Evolutionary conservation across 225 moss, liverwort and hornwort species (phyloP), one percentile per base, ranked within the genome.

Genomic region (Polytrichum formosum): DNA sequence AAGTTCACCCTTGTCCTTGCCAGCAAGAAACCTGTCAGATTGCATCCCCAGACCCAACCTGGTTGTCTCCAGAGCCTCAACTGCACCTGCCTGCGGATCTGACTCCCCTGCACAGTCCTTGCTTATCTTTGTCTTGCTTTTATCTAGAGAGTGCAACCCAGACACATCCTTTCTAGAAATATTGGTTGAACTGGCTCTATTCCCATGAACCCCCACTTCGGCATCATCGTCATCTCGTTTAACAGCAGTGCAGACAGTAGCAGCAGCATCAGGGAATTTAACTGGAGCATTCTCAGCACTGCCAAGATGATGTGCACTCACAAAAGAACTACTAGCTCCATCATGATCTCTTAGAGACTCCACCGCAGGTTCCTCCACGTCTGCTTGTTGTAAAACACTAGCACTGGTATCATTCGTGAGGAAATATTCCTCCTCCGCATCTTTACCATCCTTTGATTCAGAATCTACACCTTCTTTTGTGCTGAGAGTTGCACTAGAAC

Each of bases 81-180:
- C 61, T 62, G 72, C 72, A 31, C 69, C 54, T 70, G 68, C 68
- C 67, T 70, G 70, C 19, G 66, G 29, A 67, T 65, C 73, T 31
- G 65, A 80, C 75, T 78, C 80, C 73, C 66, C 54, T 71, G 68
- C 71, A 74, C 55, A 54, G 72, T 82, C 79, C 71, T 72, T 72
- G 68, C 73, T 61, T 78, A 70, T 73, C 80, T 65, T 75, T 61
- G 73, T 75, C 75, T 78, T 63, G 53, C 55, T 66, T 68, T 18
- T 21, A 30, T 64, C 46, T 5, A 23, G 23, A 46, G 21, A 60
- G 10, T 7, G 71, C 72, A 65, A 64, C 26, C 19, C 26, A 71
- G 7, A 66, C 67, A 67, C 64, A 67, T 68, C 70, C 70, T 69
- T 75, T 78, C 67, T 76, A 61, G 72, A 7, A 31, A 33, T 72